phyloP scores from a whole-genome alignment of 352 stramenopile species.

The Thraustochytrium sp. region DNA sequence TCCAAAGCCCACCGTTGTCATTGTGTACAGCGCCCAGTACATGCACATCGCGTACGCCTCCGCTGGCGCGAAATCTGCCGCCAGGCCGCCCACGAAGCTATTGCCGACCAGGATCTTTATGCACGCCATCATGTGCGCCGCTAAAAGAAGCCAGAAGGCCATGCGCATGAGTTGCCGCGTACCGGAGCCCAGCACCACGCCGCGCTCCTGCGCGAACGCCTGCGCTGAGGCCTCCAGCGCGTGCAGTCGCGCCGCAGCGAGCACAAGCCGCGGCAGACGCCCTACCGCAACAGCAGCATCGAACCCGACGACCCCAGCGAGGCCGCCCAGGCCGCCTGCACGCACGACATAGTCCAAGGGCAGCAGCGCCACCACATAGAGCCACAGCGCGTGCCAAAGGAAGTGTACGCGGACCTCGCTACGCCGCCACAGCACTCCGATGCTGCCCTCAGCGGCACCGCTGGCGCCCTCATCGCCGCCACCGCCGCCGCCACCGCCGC shows the following conservation, averaged over 20 bases:
- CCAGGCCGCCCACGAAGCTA: not conserved
- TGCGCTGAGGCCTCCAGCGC: not conserved
- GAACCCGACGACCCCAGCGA: not conserved
- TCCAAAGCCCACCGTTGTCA: conserved; percentile 50
- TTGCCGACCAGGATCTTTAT: not conserved
- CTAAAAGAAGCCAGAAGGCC: not conserved
- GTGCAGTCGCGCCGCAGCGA: not conserved
- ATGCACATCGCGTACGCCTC: conserved; percentile 1
- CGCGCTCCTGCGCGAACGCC: not conserved
- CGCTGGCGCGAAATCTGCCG: not conserved
- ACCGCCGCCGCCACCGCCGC: too few species aligned
- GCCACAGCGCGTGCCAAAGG: not conserved
- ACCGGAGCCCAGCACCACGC: conserved; percentile 10
- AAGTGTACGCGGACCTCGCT: not conserved
- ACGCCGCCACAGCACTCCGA: not conserved
- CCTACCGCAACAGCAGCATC: not conserved
- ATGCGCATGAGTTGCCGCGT: conserved; percentile 17
- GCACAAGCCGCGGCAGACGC: not conserved
- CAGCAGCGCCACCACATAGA: not conserved
- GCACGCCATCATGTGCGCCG: conserved; percentile 1
- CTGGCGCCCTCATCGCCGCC: too few species aligned
- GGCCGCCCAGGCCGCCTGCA: not conserved
- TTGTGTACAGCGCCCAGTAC: conserved; percentile 52
- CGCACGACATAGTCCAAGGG: not conserved
- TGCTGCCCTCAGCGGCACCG: too few species aligned